Evolutionary conservation across 768 basidiomycete genomes (phyloP).

Genomic region (Amanita phalloides): DNA sequence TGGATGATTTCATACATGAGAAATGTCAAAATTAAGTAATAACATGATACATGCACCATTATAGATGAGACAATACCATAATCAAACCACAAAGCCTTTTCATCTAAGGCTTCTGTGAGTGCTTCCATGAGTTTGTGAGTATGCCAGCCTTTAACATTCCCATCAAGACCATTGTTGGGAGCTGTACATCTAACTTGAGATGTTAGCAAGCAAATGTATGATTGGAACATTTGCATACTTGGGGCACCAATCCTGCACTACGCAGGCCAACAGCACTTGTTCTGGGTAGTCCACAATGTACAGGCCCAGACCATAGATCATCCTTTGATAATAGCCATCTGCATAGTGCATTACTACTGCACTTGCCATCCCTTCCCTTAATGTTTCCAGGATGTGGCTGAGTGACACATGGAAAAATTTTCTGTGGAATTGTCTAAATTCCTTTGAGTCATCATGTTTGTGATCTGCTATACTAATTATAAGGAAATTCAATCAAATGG

Average conservation of each 20-base stretch:
- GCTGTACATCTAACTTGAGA: not conserved
- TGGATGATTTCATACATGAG: not conserved
- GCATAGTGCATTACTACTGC: not conserved
- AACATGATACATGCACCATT: constrained; percentile 14
- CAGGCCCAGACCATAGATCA: constrained; percentile 21
- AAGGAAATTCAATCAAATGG: no score
- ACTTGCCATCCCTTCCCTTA: not conserved
- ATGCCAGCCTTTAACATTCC: constrained; percentile 2
- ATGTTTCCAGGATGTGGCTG: not conserved
- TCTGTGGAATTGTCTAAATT: not conserved
- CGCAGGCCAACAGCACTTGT: constrained; percentile 13
- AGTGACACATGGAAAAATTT: not conserved
- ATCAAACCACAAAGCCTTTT: not conserved
- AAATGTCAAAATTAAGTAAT: no score
- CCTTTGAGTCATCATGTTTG: not conserved
- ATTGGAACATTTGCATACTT: not conserved
- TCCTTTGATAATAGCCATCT: constrained; percentile 19
- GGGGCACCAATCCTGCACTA: constrained; percentile 12
- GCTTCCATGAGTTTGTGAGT: not conserved
- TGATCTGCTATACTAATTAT: not conserved
- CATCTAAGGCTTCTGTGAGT: not conserved
- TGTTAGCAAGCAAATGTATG: no score
- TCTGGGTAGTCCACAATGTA: constrained; percentile 32
- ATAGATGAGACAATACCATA: constrained; percentile 9
- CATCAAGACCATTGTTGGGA: not conserved